Evolutionary conservation across 2,329 filamentous ascomycete genomes (phyloP).

Genomic region (Sclerotinia nivalis): DNA sequence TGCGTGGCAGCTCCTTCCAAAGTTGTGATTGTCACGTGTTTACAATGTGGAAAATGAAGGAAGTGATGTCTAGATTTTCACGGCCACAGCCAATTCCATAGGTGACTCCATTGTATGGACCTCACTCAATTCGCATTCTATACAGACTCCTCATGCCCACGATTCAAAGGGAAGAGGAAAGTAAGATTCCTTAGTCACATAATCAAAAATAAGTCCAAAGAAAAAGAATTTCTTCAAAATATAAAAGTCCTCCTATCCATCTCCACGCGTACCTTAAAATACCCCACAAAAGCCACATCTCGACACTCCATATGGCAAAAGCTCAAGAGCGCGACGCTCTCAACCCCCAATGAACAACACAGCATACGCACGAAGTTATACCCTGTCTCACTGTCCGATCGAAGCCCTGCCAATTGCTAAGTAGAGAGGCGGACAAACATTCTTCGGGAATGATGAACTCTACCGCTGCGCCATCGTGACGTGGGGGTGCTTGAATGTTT

Average conservation of each 20-base stretch:
- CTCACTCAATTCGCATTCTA: neutral
- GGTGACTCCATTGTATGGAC: neutral
- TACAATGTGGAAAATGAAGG: neutral
- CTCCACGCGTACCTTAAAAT: neutral
- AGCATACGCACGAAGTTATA: no score
- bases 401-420: neutral
- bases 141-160: no score
- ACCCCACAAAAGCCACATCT: no score
- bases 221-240: neutral
- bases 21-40: neutral
- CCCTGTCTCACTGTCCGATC: neutral
- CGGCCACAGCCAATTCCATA: neutral
- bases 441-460: neutral
- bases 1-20: neutral
- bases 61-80: neutral
- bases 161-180: neutral
- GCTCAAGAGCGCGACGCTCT: neutral
- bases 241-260: neutral
- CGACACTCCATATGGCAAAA: neutral
- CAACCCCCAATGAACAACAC: neutral
- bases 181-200: accelerated
- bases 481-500: neutral
- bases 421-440: neutral
- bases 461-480: neutral
- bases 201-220: neutral